phyloP scores from a whole-genome alignment of 805 yeast genomes.

The Zygotorulaspora chibaensis region DNA sequence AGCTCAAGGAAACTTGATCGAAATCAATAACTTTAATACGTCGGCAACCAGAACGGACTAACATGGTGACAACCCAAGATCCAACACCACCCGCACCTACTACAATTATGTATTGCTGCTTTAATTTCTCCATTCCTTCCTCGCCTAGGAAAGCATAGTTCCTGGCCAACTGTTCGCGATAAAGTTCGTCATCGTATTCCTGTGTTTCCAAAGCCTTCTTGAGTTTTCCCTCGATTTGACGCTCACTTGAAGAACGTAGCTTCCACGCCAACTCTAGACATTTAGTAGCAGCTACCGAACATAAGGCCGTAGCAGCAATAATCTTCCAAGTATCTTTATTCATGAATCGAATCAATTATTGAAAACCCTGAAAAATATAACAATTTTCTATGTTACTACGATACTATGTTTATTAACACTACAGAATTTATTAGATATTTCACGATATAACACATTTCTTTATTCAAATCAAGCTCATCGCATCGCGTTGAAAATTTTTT shows the following conservation, averaged over 20 bases:
- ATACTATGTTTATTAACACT: too few species aligned
- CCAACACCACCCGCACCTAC: constrained; percentile 99
- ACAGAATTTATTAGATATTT: not conserved
- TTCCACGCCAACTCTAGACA: constrained; percentile 30
- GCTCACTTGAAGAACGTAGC: constrained; percentile 11
- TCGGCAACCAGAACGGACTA: constrained; percentile 86
- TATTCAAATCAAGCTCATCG: not conserved
- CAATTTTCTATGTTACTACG: not conserved
- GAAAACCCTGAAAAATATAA: not conserved
- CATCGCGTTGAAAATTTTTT: constrained; percentile 4
- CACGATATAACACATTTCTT: not conserved
- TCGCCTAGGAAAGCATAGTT: constrained; percentile 90
- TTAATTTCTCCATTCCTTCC: constrained; percentile 70
- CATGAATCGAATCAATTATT: constrained; percentile 1
- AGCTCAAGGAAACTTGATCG: constrained; percentile 91
- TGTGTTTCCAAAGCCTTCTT: constrained; percentile 4
- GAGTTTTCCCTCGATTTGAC: not conserved
- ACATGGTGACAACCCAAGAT: constrained; percentile 89
- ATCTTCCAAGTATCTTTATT: constrained; percentile 26
- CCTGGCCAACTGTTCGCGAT: constrained; percentile 88
- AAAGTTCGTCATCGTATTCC: constrained; percentile 59
- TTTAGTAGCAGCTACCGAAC: constrained; percentile 33
- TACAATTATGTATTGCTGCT: constrained; percentile 68
- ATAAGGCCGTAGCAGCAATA: constrained; percentile 30
- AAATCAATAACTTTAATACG: constrained; percentile 80